Evolutionary conservation across 2,329 filamentous ascomycete species (phyloP).

Genomic region (Microascus cirrosus): DNA sequence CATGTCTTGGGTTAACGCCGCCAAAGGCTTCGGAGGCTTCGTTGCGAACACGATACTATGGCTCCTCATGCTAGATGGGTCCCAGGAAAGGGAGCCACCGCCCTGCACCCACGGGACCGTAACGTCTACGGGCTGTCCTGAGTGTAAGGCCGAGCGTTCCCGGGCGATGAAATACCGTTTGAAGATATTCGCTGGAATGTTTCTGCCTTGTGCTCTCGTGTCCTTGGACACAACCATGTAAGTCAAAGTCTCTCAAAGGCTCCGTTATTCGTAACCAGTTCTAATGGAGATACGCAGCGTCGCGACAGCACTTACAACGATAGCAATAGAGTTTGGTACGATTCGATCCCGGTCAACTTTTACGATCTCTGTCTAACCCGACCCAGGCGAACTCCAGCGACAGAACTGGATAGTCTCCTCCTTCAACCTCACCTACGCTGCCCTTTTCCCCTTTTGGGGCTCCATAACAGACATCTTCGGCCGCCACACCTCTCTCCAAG

Average conservation of each 20-base stretch:
- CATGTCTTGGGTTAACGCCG: too few relatives aligned
- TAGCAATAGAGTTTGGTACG: neutral
- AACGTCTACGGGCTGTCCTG: constrained; percentile 11
- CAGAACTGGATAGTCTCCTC: constrained; percentile 61
- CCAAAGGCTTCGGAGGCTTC: too few relatives aligned
- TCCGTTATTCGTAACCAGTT: too few relatives aligned
- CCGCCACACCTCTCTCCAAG: constrained; percentile 47
- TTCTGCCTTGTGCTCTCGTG: constrained; percentile 50
- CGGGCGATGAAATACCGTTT: constrained; percentile 32
- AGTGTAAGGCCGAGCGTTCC: constrained; percentile 21
- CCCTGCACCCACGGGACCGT: neutral
- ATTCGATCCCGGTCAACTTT: neutral
- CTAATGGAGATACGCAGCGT: too few relatives aligned
- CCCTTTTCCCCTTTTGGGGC: constrained; percentile 56
- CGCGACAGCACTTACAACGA: constrained; percentile 1
- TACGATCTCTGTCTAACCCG: neutral
- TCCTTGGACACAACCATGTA: constrained; percentile 54
- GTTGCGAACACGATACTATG: too few relatives aligned
- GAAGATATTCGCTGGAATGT: constrained; percentile 47
- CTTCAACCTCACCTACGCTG: constrained; percentile 56
- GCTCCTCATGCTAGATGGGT: too few relatives aligned
- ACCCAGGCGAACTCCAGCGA: constrained; percentile 14
- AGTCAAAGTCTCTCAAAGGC: neutral
- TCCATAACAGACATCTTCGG: constrained; percentile 57
- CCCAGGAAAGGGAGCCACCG: too few relatives aligned